Conservation (phyloP, 306 rosid species). For the Ammopiptanthus mongolicus region DNA sequence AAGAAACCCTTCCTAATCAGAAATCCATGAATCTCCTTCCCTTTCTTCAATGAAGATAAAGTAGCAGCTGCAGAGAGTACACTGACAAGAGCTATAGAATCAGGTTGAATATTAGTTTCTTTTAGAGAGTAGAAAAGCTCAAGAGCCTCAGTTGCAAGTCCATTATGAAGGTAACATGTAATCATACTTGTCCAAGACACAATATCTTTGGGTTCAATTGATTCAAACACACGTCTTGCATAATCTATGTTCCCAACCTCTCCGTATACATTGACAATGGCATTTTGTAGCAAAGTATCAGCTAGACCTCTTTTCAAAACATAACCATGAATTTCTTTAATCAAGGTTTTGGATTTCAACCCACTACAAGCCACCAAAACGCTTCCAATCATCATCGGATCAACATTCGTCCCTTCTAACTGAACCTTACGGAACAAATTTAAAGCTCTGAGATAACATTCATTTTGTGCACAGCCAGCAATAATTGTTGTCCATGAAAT, state of each 20-base stretch:
- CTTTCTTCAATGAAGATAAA: slow-evolving; percentile 65
- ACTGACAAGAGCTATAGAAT: slow-evolving; percentile 50
- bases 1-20: slow-evolving; percentile 53
- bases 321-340: slow-evolving; percentile 56
- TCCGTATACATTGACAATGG: slow-evolving; percentile 54
- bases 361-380: slow-evolving; percentile 50
- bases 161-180: slow-evolving; percentile 49
- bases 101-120: slow-evolving; percentile 43
- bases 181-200: slow-evolving; percentile 86
- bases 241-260: slow-evolving; percentile 39
- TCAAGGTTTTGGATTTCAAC: slow-evolving; percentile 32
- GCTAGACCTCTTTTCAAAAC: slow-evolving; percentile 41
- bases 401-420: slow-evolving; percentile 35
- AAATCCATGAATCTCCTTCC: slow-evolving; percentile 73
- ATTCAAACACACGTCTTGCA: slow-evolving; percentile 42
- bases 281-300: slow-evolving; percentile 54
- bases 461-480: slow-evolving; percentile 65
- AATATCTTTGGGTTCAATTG: slow-evolving; percentile 51
- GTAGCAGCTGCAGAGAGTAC: slow-evolving; percentile 54
- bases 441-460: slow-evolving; percentile 35
- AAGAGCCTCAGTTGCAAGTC: slow-evolving; percentile 56
- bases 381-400: slow-evolving; percentile 69
- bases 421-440: slow-evolving; percentile 43
- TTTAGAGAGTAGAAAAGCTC: slow-evolving; percentile 44
- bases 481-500: slow-evolving; percentile 75